Evolutionary conservation across 2,329 filamentous ascomycete genomes (phyloP).

Genomic region (Arthrobotrys iridis): DNA sequence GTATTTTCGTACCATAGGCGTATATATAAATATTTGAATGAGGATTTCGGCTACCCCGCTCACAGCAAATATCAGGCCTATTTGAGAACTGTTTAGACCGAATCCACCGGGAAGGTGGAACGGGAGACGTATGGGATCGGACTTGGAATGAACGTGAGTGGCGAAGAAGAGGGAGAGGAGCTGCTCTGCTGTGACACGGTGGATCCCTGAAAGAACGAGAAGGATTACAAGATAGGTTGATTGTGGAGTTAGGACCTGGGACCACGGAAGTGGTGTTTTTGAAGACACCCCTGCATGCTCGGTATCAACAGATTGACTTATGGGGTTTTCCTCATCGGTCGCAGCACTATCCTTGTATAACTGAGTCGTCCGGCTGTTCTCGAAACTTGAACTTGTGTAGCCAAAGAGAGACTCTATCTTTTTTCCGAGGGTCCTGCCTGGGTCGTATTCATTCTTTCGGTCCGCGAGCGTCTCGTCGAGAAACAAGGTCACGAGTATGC

Average conservation of each 20-base stretch:
- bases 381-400: slow-evolving; percentile 58
- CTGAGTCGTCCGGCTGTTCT: slow-evolving; percentile 65
- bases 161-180: slow-evolving; percentile 89
- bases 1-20: slow-evolving; percentile 58
- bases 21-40: slow-evolving; percentile 71
- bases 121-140: slow-evolving; percentile 60
- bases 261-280: slow-evolving; percentile 63
- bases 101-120: slow-evolving; percentile 72
- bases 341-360: too few relatives aligned
- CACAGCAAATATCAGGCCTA: slow-evolving; percentile 71
- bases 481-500: slow-evolving; percentile 79
- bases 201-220: slow-evolving; percentile 85
- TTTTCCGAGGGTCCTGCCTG: slow-evolving; percentile 17
- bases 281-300: slow-evolving; percentile 61
- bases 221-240: slow-evolving; percentile 76
- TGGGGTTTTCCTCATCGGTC: slow-evolving; percentile 66
- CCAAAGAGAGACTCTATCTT: slow-evolving; percentile 59
- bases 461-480: slow-evolving; percentile 81
- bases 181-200: slow-evolving; percentile 94
- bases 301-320: slow-evolving; percentile 57
- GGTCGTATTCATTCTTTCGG: background rate
- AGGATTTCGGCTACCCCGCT: slow-evolving; percentile 70
- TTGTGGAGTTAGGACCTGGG: slow-evolving; percentile 73
- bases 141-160: slow-evolving; percentile 62
- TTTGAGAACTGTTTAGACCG: slow-evolving; percentile 71